Evolutionary conservation across 306 rosid species (phyloP), one percentile per base, ranked within the genome.

Genomic region (Quercus glauca): DNA sequence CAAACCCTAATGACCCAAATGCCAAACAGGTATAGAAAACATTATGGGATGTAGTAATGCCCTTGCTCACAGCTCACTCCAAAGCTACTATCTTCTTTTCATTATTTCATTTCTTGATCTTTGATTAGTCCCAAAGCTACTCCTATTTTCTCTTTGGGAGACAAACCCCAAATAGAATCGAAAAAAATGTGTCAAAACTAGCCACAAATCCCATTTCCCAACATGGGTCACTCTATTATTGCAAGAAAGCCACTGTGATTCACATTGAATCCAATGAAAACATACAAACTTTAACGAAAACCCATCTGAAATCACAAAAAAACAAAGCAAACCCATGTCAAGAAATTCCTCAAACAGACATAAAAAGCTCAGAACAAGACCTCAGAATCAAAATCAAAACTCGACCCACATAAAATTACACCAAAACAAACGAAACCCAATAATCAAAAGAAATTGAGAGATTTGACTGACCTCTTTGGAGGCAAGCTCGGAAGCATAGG

Each of bases 401-500:
- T 29, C 53, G 69, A 33, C 64, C n/a, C 29, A 20, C 55, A 4
- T 12, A 56, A 20, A 76, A 2, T 4, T 18, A 25, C 14, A 5
- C 4, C 68, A 20, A 41, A 58, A 73, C 49, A 51, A 35, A 2
- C 31, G 15, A 37, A 49, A 51, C 35, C 53, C 61, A 74, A 20
- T 14, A 21, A 0, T 41, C 2, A 37, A 37, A 37, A 37, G 43
- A 79, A 64, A 45, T 14, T 7, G 5, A 43, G 2, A 11, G 70
- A 69, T 41, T 41, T 41, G 72, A 72, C 80, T 56, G 20, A 94
- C 99, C 99, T 96, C 94, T 84, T 96, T 96, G 23, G 86, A 81
- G 41, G 98, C 70, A 74, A 93, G 87, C 81, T 88, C 96, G 6
- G 99, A 96, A 37, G 92, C 74, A 76, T 96, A 96, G 8, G 99